phyloP scores from a whole-genome alignment of 2,329 filamentous ascomycete species.

The Fusarium proliferatum region DNA sequence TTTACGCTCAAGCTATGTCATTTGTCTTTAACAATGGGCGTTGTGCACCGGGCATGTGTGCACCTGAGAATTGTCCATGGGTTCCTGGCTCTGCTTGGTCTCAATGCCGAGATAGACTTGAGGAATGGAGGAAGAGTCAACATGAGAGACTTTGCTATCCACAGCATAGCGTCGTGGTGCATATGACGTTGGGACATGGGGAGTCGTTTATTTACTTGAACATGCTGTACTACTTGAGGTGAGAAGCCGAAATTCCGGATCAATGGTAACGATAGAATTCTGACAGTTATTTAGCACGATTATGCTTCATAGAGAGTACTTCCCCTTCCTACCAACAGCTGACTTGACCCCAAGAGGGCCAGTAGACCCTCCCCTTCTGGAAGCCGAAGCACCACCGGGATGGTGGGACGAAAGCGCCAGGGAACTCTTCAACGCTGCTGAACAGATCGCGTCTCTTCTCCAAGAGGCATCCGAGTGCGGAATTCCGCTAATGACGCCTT shows the following conservation, averaged over 20 bases:
- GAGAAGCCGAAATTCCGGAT: not conserved
- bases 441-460: constrained; percentile 50
- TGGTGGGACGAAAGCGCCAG: constrained; percentile 55
- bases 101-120: constrained; percentile 44
- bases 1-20: constrained; percentile 55
- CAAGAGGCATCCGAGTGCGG: constrained; percentile 53
- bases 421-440: constrained; percentile 51
- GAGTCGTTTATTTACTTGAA: constrained; percentile 58
- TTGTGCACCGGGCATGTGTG: constrained; percentile 53
- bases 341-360: constrained; percentile 52
- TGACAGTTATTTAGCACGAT: constrained; percentile 45
- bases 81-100: constrained; percentile 51
- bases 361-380: constrained; percentile 53
- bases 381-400: constrained; percentile 51
- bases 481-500: constrained; percentile 53
- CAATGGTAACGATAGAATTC: no score
- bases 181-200: constrained; percentile 54
- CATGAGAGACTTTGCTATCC: constrained; percentile 53
- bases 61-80: constrained; percentile 55
- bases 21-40: constrained; percentile 58
- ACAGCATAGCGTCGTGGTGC: constrained; percentile 50
- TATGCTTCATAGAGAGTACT: constrained; percentile 57
- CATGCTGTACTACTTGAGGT: constrained; percentile 58
- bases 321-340: constrained; percentile 55
- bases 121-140: constrained; percentile 51